Percentiles rank a stretch among this genome's conserved stretches.
Evolutionary conservation across 129 eudicot genomes (phyloP).

Genomic region (Flaveria linearis): DNA sequence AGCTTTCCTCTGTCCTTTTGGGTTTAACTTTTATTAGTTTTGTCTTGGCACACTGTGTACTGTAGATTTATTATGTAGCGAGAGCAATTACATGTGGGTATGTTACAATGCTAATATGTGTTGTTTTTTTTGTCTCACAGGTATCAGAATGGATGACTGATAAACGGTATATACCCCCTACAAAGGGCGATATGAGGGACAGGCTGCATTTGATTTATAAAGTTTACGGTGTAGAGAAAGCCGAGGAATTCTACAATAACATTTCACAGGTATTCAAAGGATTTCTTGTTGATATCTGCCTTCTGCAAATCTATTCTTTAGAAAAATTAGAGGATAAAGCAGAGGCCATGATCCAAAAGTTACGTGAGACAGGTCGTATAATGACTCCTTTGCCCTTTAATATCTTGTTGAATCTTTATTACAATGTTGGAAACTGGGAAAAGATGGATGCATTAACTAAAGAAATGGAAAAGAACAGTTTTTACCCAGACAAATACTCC

Average conservation of each 20-base stretch:
- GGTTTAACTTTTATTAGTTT: background rate
- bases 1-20: background rate
- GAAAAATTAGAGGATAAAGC: constrained; percentile 52
- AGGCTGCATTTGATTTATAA: constrained; percentile 42
- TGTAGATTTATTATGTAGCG: background rate
- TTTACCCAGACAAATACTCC: constrained; percentile 32
- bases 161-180: constrained; percentile 38
- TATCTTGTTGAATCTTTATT: constrained; percentile 47
- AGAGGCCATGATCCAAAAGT: constrained; percentile 45
- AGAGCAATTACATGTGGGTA: background rate
- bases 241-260: constrained; percentile 46
- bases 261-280: constrained; percentile 42
- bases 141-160: constrained; percentile 72
- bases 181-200: constrained; percentile 32
- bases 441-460: constrained; percentile 45
- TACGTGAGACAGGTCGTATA: constrained; percentile 34
- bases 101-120: background rate
- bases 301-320: constrained; percentile 48
- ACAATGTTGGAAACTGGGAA: constrained; percentile 28
- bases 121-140: constrained; percentile 26
- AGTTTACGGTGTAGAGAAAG: constrained; percentile 54
- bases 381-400: constrained; percentile 35
- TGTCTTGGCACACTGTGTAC: background rate
- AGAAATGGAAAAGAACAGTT: constrained; percentile 53
- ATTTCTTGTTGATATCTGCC: constrained; percentile 40